Percentiles rank a stretch among this genome's conserved stretches.
These are phyloP conservation scores for Leccinellum rugosiceps DNA, from an alignment of 768 basidiomycete genomes.

Conservation along the genomic window DNA sequence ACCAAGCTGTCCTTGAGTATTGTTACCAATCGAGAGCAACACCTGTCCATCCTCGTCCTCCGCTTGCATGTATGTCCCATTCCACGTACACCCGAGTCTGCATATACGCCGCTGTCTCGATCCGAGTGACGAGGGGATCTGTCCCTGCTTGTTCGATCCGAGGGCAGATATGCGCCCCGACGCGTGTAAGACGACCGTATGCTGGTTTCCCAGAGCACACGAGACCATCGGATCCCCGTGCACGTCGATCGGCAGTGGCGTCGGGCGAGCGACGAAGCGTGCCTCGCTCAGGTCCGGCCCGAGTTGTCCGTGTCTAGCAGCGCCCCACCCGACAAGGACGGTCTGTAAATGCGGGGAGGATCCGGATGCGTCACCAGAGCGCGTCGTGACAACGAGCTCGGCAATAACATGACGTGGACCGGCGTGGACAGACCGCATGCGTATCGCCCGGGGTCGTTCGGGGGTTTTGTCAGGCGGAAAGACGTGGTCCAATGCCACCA, in stretches of 20 bases:
- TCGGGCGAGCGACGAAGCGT: slow-evolving; percentile 21
- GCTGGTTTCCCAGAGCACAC: slow-evolving; percentile 50
- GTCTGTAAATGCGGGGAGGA: slow-evolving; percentile 13
- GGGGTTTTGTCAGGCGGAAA: slow-evolving; percentile 39
- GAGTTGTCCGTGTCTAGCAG: slow-evolving; percentile 82
- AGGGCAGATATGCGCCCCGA: slow-evolving; percentile 49
- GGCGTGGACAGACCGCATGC: slow-evolving; percentile 47
- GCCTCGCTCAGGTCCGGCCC: slow-evolving; percentile 34
- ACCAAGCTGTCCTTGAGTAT: slow-evolving; percentile 66
- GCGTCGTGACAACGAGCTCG: slow-evolving; percentile 32
- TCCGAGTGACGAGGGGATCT: slow-evolving; percentile 45
- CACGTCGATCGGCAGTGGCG: slow-evolving; percentile 33
- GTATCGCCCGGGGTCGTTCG: slow-evolving; percentile 22
- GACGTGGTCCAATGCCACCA: slow-evolving; percentile 14
- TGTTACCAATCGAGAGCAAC: slow-evolving; percentile 53
- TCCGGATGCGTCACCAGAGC: slow-evolving; percentile 14
- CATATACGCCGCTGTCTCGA: slow-evolving; percentile 21
- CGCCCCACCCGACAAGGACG: slow-evolving; percentile 76
- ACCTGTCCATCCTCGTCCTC: slow-evolving; percentile 11
- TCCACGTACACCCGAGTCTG: slow-evolving; percentile 69
- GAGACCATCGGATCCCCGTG: slow-evolving; percentile 31
- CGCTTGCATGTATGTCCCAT: slow-evolving; percentile 59
- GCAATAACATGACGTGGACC: slow-evolving; percentile 63
- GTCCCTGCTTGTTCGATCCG: slow-evolving; percentile 74
- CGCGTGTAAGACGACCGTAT: slow-evolving; percentile 40